Evolutionary conservation across 1,284 basidiomycete genomes (phyloP).

Genomic region (Boletus austroedulis): DNA sequence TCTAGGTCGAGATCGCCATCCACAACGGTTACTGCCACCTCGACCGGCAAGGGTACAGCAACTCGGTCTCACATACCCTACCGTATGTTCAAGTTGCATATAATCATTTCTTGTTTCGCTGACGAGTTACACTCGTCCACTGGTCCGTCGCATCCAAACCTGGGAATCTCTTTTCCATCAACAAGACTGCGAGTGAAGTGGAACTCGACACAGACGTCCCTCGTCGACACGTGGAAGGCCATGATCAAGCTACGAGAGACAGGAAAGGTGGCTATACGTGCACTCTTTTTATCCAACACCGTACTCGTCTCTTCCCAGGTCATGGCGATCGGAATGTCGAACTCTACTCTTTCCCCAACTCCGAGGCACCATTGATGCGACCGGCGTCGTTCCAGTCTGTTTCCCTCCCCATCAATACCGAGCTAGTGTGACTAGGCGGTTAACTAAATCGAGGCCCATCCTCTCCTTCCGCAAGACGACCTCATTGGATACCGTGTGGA

Average conservation of each 20-base stretch:
- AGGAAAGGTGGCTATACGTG: constrained; percentile 38
- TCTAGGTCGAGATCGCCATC: constrained; percentile 70
- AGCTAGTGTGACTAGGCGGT: constrained; percentile 40
- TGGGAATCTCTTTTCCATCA: constrained; percentile 57
- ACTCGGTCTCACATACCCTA: constrained; percentile 72
- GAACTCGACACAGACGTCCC: constrained; percentile 59
- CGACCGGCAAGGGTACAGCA: constrained; percentile 68
- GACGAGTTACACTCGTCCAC: constrained; percentile 56
- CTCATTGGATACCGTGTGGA: constrained; percentile 66
- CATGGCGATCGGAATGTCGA: constrained; percentile 71
- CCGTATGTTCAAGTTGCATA: constrained; percentile 40
- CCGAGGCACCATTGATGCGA: constrained; percentile 68
- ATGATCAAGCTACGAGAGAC: constrained; percentile 59
- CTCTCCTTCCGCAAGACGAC: constrained; percentile 69
- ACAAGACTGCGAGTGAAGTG: constrained; percentile 43
- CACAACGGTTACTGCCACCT: constrained; percentile 77
- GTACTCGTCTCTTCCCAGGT: constrained; percentile 38
- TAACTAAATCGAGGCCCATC: constrained; percentile 88
- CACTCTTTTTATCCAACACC: neutral
- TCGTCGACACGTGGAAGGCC: constrained; percentile 81
- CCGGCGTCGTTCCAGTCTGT: constrained; percentile 67
- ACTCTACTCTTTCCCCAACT: constrained; percentile 72
- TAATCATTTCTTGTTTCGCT: neutral
- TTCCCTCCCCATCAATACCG: neutral
- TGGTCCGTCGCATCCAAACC: constrained; percentile 81